Base-by-base conservation (phyloP, 257 asterid genomes). In the Gentiana macrophylla region DNA sequence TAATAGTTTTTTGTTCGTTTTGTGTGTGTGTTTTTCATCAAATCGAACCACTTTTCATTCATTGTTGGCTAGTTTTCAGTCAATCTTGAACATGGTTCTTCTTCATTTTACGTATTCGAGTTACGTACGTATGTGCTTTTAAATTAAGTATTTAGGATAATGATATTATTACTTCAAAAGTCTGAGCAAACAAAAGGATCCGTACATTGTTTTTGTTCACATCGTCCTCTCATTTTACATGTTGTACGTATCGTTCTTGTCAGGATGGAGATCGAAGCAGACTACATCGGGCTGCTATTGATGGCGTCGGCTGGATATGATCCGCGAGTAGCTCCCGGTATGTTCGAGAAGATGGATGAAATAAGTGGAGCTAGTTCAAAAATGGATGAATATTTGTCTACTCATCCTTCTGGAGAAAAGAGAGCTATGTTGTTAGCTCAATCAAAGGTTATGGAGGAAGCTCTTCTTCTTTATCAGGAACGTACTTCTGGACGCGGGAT, bases 261-360 rank as follows among this genome's bases (percentile, higher is more conserved):
- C 56, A 88, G 95, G 84, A 89, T 89, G 95, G 95, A 89, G 86
- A 83, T 83, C 84, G 97, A 85, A 66, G 97, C 95, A 37, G 97
- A 89, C 67, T 79, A 89, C 69, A 80, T 89, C 0, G 95, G 97
- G 35, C 32, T 89, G 50, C 77, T 88, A 15, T 59, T 86, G 34
- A 48, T 82, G 37, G 96, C 97, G 12, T 86, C 97, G 1, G 90
- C 95, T 33, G 94, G 96, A 0, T 89, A 84, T 33, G 92, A 89
- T 60, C 97, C 97, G 9, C 81, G 96, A 15, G 80, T 77, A 66
- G 95, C 95, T 53, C 97, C 97, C 5, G 77, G 69, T 57, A 93
- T 89, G 9, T 86, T 81, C 13, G 84, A 89, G 83, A 89, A 86
- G 77, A 55, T 89, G 72, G 94, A 83, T 13, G 70, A 66, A 69